Base-by-base conservation (phyloP, 1,139 yeast species). In the Lodderomyces jiufengensis region DNA sequence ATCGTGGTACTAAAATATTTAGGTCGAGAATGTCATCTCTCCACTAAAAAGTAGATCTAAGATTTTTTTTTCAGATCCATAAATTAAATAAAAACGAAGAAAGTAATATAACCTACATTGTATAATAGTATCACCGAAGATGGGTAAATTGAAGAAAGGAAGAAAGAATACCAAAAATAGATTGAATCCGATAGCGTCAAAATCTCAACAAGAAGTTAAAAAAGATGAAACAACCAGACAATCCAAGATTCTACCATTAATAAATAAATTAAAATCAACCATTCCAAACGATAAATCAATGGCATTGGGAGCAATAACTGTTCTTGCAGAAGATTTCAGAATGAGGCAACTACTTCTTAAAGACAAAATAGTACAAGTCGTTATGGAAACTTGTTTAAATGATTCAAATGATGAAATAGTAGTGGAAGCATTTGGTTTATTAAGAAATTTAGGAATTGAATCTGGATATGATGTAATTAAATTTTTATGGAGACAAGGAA, bases 381-480 rank as follows among this genome's bases (percentile, higher is more conserved):
- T 88, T 0, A 53, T 88, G 65, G 80, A 81, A 24, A 77, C 78
- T 39, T 69, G 83, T 30, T 58, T 88, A 29, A 75, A 73, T 34
- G 95, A 87, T 51, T 55, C 72, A 16, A 78, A 80, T 48, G 80
- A 78, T 38, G 95, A 87, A 48, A 76, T 86, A 34, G 80, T 83
- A 11, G 84, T 84, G 15, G 95, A 84, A 49, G 72, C 90, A 0
- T 83, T 76, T 52, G 97, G 95, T 1, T 65, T 90, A 34, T 62
- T 92, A 46, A 73, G 96, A 54, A 87, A 85, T 53, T 53, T 90
- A 37, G 81, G 83, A 3, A 69, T 86, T 34, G 95, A 87, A 54
- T 95, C 87, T 60, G 97, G 96, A n/a, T 80, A 86, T 49, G 95
- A 86, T 44, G 74, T 86, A 21, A 78, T 88, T 26, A 73, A 76